Conservation (phyloP, 2,329 filamentous ascomycete species). For the Sclerotinia spermophila region DNA sequence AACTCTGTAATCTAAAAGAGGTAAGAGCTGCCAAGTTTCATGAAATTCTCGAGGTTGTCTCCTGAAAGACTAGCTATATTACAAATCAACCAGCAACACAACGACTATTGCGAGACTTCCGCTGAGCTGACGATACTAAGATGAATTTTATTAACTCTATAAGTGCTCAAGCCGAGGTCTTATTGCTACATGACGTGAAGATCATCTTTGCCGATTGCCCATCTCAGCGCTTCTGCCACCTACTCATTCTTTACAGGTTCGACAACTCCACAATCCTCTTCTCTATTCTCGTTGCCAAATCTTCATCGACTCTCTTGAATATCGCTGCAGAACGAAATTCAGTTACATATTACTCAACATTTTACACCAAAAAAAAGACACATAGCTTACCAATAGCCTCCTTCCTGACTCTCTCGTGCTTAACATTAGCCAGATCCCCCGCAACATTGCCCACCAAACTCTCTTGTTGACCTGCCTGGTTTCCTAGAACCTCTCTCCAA, state of each 20-base stretch:
- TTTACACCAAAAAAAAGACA: background rate
- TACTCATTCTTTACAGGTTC: background rate
- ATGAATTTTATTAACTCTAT: background rate
- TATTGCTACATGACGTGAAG: too few species aligned
- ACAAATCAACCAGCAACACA: background rate
- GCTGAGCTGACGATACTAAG: background rate
- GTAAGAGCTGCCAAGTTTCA: background rate
- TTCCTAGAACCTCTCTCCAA: constrained; percentile 30
- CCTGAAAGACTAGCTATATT: too few species aligned
- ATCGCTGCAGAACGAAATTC: background rate
- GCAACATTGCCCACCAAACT: background rate
- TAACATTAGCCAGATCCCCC: background rate
- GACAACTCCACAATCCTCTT: background rate
- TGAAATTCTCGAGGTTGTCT: background rate
- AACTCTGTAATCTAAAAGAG: background rate
- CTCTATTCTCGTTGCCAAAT: background rate
- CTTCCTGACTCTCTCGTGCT: background rate
- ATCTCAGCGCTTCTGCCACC: background rate
- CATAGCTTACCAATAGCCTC: background rate
- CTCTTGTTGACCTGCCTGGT: background rate
- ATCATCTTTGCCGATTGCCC: background rate
- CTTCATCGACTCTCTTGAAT: background rate
- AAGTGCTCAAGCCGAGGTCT: background rate
- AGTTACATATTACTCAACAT: background rate
- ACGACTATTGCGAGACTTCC: background rate